phyloP scores from a whole-genome alignment of 257 asterid genomes.

The Nyctanthes arbortristis region DNA sequence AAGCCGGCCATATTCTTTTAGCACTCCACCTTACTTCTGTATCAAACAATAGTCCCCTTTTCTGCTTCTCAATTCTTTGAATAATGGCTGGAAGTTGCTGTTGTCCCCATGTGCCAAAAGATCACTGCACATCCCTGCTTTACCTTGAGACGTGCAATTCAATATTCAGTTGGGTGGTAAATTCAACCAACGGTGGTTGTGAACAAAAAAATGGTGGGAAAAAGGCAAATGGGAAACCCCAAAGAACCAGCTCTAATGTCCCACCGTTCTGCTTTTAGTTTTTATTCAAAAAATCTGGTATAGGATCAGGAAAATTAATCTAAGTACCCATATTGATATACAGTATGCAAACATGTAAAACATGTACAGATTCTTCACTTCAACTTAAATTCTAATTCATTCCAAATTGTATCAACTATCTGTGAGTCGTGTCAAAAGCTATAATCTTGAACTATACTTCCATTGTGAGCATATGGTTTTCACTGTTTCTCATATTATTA shows the following conservation, averaged over 20 bases:
- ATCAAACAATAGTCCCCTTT: neutral
- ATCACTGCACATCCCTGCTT: slow-evolving; percentile 4
- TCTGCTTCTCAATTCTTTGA: neutral
- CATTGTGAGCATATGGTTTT: neutral
- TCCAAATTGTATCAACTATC: neutral
- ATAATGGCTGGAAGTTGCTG: neutral
- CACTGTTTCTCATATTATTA: neutral
- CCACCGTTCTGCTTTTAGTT: neutral
- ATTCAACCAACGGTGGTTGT: slow-evolving; percentile 27
- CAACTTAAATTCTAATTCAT: neutral
- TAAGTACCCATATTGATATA: neutral
- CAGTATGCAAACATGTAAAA: neutral
- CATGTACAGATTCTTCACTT: neutral
- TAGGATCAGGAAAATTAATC: neutral
- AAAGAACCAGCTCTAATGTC: neutral
- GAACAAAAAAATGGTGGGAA: neutral
- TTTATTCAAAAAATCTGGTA: neutral
- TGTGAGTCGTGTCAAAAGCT: neutral
- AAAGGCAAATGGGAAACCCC: neutral
- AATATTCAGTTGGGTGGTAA: slow-evolving; percentile 1
- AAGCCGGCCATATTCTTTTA: neutral
- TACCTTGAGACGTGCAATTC: neutral
- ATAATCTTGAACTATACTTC: neutral
- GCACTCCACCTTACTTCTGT: neutral
- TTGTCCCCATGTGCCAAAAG: neutral